phyloP scores from a whole-genome alignment of 257 asterid species.

The Ligustrum vulgare region DNA sequence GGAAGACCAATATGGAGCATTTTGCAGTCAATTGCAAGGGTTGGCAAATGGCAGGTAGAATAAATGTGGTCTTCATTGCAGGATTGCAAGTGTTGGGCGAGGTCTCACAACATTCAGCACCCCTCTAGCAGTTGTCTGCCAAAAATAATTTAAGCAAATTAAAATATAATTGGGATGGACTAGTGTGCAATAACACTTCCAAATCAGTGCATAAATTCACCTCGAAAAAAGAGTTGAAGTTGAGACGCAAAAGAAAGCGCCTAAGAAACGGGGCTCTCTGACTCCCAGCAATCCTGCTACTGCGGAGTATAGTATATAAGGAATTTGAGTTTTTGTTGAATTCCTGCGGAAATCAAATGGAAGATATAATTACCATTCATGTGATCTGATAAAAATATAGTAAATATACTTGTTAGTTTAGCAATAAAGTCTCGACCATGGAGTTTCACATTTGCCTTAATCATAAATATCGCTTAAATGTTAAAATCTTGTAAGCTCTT shows the following conservation, averaged over 20 bases:
- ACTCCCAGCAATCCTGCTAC: slow-evolving; percentile 98
- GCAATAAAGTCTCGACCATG: neutral
- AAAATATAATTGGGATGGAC: slow-evolving; percentile 6
- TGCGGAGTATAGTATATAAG: slow-evolving; percentile 86
- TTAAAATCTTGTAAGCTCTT: neutral
- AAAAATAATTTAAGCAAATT: slow-evolving; percentile 21
- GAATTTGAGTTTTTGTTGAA: slow-evolving; percentile 95
- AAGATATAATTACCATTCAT: neutral
- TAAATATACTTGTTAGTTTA: neutral
- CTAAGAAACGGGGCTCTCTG: slow-evolving; percentile 98
- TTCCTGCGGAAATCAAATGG: slow-evolving; percentile 51
- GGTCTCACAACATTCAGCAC: slow-evolving; percentile 86
- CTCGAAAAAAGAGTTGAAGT: slow-evolving; percentile 93
- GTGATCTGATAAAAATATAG: neutral
- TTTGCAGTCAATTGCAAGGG: slow-evolving; percentile 14
- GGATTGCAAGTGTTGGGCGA: slow-evolving; percentile 56
- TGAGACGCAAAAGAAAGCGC: slow-evolving; percentile 95
- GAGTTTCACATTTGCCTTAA: neutral
- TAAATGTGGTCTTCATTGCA: slow-evolving; percentile 38
- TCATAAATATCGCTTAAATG: neutral
- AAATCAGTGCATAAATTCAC: slow-evolving; percentile 32
- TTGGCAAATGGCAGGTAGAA: slow-evolving; percentile 12
- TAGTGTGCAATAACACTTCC: neutral
- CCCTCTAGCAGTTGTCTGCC: slow-evolving; percentile 92
- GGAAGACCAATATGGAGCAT: slow-evolving; percentile 21